Base-by-base conservation (phyloP, 306 rosid genomes). In the Elaeagnus macrophylla region DNA sequence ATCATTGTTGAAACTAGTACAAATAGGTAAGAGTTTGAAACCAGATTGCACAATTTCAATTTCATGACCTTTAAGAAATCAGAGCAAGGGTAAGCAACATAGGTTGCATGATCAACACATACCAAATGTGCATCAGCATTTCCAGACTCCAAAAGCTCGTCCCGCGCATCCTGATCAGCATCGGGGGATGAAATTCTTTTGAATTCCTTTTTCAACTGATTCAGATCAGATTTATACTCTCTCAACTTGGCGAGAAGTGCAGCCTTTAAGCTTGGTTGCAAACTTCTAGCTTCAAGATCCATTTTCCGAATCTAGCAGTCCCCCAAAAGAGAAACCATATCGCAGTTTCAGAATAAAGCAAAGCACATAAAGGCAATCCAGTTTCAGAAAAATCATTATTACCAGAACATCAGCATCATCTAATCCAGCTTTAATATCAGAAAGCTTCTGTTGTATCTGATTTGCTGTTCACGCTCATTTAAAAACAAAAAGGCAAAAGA, bases 271-370 rank as follows among this genome's bases (percentile, higher is more conserved):
- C 64, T 72, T 53, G 86, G 80, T 70, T 72, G 86, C 71, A 83
- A 62, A 64, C 80, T 75, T 78, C 86, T 74, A 2, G 86, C 86
- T 65, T 83, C 91, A 16, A 80, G 86, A 65, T 83, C 91, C 91
- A 80, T 83, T 70, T 80, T 80, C 61, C 74, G 67, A 56, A 83
- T 59, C 91, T 77, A 66, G 64, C 37, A 48, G 12, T 12, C 40
- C 39, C 49, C 65, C n/a, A n/a, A 37, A 19, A 58, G 40, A 8
- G 18, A 49, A 47, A 54, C 7, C 20, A 7, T 9, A 9, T 9
- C n/a, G n/a, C n/a, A n/a, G n/a, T n/a, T n/a, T 42, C 13, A 42
- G 5, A 42, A 42, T 42, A 9, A 1, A 42, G 46, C 1, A 42
- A 9, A 9, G 10, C 12, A 42, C 13, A 9, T n/a, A n/a, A n/a